These are phyloP conservation scores for Tricholoma furcatifolium DNA, from an alignment of 768 basidiomycete genomes.

Conservation along the genomic window DNA sequence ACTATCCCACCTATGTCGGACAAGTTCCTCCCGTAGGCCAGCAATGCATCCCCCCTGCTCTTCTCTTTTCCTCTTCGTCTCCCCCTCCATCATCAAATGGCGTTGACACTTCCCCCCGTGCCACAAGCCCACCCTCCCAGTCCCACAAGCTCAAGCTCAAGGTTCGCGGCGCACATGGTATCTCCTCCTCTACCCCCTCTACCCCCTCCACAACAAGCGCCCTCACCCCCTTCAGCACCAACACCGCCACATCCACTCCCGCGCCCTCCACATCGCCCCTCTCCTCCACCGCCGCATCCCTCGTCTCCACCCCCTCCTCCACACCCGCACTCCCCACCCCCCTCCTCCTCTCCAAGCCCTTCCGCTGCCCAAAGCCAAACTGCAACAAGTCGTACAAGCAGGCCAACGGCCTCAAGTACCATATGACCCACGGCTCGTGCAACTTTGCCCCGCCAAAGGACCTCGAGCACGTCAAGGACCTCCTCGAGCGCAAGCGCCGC, in stretches of 20 bases:
- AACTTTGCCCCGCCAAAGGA: conserved; percentile 92
- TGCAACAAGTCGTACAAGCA: conserved; percentile 98
- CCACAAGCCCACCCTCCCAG: background rate
- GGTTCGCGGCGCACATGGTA: conserved; percentile 17
- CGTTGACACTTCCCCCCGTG: no score
- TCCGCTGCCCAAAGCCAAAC: conserved; percentile 91
- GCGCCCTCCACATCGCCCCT: conserved; percentile 3
- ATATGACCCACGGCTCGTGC: conserved; percentile 90
- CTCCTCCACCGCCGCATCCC: conserved; percentile 8
- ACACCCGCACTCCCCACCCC: conserved; percentile 48
- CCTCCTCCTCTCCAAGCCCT: conserved; percentile 78
- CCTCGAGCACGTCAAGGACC: conserved; percentile 70
- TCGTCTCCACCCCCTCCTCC: conserved; percentile 16
- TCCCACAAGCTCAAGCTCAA: conserved; percentile 20
- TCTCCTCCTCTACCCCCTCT: conserved; percentile 17
- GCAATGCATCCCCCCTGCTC: conserved; percentile 22
- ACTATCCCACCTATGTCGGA: background rate
- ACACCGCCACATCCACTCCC: background rate
- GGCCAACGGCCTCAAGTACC: conserved; percentile 93
- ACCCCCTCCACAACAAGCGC: conserved; percentile 19
- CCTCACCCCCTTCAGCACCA: conserved; percentile 10
- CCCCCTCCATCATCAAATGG: conserved; percentile 1
- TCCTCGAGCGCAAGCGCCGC: conserved; percentile 57
- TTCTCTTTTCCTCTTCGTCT: conserved; percentile 19
- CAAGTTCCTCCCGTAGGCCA: background rate